Conservation (phyloP, 768 basidiomycete species). For the Tulasnella sp. region DNA sequence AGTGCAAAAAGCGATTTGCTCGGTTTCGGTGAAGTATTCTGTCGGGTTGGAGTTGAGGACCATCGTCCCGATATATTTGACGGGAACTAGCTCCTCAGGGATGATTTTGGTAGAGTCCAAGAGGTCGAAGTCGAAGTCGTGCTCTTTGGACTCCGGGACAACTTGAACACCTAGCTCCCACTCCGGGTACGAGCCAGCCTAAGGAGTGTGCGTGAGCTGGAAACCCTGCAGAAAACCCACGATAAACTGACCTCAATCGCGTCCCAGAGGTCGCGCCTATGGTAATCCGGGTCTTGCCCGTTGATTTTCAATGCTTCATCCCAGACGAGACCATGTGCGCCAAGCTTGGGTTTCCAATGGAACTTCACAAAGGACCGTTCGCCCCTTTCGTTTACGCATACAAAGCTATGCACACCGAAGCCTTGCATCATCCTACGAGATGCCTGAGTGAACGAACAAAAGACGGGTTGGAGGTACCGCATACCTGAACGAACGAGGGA, state of each 20-base stretch:
- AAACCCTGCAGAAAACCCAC: too few species aligned
- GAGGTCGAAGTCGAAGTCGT: slow-evolving; percentile 78
- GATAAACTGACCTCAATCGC: slow-evolving; percentile 49
- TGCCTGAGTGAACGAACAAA: neutral
- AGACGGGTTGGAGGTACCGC: neutral
- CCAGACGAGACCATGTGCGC: slow-evolving; percentile 75
- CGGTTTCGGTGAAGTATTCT: slow-evolving; percentile 76
- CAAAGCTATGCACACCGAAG: slow-evolving; percentile 77
- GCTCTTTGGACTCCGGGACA: slow-evolving; percentile 56
- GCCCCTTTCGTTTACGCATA: slow-evolving; percentile 51
- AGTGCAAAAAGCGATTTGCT: slow-evolving; percentile 85
- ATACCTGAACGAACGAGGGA: slow-evolving; percentile 64
- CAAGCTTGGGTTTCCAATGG: slow-evolving; percentile 71
- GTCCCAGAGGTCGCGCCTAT: slow-evolving; percentile 74
- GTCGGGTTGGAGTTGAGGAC: slow-evolving; percentile 10
- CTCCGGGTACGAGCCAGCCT: slow-evolving; percentile 50
- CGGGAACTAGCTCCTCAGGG: slow-evolving; percentile 69
- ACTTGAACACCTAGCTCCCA: slow-evolving; percentile 71
- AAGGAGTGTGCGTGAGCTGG: neutral
- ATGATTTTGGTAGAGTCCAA: slow-evolving; percentile 80
- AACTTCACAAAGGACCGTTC: slow-evolving; percentile 79
- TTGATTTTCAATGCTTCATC: slow-evolving; percentile 76
- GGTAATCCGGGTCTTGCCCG: slow-evolving; percentile 85
- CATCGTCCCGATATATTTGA: slow-evolving; percentile 66
- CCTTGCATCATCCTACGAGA: slow-evolving; percentile 61